Evolutionary conservation across 2,329 filamentous ascomycete genomes (phyloP).

Genomic region (Colletotrichum tropicale): DNA sequence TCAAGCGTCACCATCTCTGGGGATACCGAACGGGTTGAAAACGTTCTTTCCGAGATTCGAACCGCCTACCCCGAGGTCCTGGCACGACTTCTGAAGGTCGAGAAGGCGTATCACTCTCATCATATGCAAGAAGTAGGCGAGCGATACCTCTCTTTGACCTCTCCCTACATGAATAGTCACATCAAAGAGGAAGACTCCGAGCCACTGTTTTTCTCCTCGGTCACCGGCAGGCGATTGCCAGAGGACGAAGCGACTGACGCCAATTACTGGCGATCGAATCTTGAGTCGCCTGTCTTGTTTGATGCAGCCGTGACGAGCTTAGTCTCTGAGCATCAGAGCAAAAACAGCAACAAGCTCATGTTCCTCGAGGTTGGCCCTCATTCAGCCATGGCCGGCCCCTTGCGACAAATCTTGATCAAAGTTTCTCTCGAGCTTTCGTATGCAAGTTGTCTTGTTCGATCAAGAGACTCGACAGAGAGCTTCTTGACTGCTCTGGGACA

Average conservation of each 20-base stretch:
- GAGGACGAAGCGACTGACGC: background rate
- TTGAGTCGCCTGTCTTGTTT: background rate
- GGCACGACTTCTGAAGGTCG: background rate
- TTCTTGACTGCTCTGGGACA: background rate
- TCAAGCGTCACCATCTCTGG: background rate
- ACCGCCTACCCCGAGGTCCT: background rate
- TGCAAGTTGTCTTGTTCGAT: background rate
- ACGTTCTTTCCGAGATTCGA: conserved; percentile 19
- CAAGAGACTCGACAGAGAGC: background rate
- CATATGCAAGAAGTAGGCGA: conserved; percentile 9
- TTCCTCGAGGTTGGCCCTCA: conserved; percentile 1
- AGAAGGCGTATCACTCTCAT: conserved; percentile 4
- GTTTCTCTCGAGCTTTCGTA: background rate
- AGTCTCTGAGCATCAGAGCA: background rate
- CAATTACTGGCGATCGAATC: background rate
- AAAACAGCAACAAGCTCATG: background rate
- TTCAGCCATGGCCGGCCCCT: background rate
- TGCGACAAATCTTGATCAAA: background rate
- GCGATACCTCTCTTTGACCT: background rate
- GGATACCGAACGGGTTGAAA: background rate
- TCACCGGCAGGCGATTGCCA: conserved; percentile 26
- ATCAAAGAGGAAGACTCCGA: background rate
- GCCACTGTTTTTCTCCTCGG: conserved; percentile 20
- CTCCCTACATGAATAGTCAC: background rate
- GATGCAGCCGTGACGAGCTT: background rate